These are phyloP conservation scores for Ambrosia hybrid DNA, from an alignment of 140 eudicot species.

Conservation along the genomic window DNA sequence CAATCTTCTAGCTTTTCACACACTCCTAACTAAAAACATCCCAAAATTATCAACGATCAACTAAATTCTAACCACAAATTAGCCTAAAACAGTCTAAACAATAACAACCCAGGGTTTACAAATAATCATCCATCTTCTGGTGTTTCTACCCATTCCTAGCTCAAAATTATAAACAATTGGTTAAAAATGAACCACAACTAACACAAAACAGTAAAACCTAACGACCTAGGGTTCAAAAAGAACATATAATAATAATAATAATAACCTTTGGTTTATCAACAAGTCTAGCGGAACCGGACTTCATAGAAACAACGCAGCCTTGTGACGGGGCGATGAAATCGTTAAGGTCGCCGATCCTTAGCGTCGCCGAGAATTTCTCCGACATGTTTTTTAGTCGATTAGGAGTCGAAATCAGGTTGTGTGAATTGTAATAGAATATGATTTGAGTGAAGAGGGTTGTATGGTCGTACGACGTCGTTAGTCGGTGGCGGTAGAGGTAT, in stretches of 20 bases:
- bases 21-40: constrained; percentile 6
- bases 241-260: background rate
- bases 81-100: too few relatives aligned
- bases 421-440: background rate
- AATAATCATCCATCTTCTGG: background rate
- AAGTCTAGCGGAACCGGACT: constrained; percentile 45
- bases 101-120: too few relatives aligned
- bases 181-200: background rate
- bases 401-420: constrained; percentile 14
- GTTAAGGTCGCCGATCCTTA: constrained; percentile 81
- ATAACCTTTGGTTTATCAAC: constrained; percentile 42
- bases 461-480: background rate
- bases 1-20: background rate
- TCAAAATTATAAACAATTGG: background rate
- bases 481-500: background rate
- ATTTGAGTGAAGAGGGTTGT: background rate
- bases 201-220: constrained; percentile 3
- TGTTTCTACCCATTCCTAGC: background rate
- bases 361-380: constrained; percentile 82
- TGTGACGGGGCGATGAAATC: constrained; percentile 95
- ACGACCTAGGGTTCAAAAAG: constrained; percentile 1
- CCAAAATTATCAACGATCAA: background rate
- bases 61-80: too few relatives aligned
- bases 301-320: constrained; percentile 74
- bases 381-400: constrained; percentile 44